phyloP scores from a whole-genome alignment of 371 early-diverging fungal genomes.

The Circinella minor region DNA sequence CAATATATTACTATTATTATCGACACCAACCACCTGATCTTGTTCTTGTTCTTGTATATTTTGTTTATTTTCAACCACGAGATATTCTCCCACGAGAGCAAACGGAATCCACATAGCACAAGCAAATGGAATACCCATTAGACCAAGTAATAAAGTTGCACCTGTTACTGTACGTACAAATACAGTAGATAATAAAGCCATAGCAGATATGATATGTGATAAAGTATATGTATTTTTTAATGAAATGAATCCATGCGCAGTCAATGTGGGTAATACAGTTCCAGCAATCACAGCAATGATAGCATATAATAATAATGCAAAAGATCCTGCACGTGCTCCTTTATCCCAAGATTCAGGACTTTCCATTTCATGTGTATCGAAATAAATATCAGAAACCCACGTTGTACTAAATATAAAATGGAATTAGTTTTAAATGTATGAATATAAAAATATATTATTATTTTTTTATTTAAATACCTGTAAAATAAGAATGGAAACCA shows the following conservation, averaged over 20 bases:
- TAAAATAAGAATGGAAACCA: conserved; percentile 80
- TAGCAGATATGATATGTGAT: conserved; percentile 59
- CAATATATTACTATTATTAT: neutral
- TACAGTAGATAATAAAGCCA: conserved; percentile 57
- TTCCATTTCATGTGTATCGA: conserved; percentile 34
- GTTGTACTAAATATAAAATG: conserved; percentile 33
- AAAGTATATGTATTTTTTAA: conserved; percentile 61
- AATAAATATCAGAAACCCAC: conserved; percentile 62
- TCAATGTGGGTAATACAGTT: conserved; percentile 55
- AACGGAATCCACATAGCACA: conserved; percentile 79
- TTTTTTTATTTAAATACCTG: conserved; percentile 42
- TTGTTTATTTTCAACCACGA: conserved; percentile 48
- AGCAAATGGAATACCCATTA: conserved; percentile 77
- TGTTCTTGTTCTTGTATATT: conserved; percentile 3
- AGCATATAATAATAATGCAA: conserved; percentile 69
- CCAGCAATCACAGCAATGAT: conserved; percentile 65
- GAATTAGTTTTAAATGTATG: neutral
- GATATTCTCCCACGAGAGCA: conserved; percentile 73
- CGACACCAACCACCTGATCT: conserved; percentile 10
- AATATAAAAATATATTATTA: too few species aligned
- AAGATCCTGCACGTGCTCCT: conserved; percentile 71
- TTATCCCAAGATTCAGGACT: conserved; percentile 37
- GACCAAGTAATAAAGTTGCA: conserved; percentile 62
- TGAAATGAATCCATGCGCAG: conserved; percentile 25
- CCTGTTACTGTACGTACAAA: conserved; percentile 49